Evolutionary conservation across 352 stramenopile genomes (phyloP).

Genomic region (Pythium aphanidermatum): DNA sequence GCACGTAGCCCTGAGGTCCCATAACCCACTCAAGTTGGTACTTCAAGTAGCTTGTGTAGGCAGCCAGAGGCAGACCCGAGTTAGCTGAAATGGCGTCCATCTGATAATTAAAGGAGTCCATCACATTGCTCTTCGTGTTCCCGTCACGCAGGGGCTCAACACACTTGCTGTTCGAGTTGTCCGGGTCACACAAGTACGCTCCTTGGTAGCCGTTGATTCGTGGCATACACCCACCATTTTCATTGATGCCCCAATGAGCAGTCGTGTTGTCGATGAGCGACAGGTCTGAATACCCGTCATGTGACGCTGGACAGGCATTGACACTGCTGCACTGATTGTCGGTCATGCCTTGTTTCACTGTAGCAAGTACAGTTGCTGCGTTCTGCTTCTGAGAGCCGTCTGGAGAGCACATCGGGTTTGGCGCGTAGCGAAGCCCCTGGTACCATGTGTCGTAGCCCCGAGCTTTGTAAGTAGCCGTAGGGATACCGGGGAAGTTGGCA

Average conservation of each 20-base stretch:
- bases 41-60: conserved; percentile 34
- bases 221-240: conserved; percentile 45
- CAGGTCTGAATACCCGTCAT: conserved; percentile 33
- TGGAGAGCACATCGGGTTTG: conserved; percentile 31
- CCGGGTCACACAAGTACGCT: conserved; percentile 39
- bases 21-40: conserved; percentile 60
- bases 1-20: conserved; percentile 38
- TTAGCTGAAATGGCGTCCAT: conserved; percentile 63
- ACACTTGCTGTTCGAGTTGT: conserved; percentile 24
- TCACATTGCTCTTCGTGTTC: not conserved
- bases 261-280: conserved; percentile 26
- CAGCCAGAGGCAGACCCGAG: conserved; percentile 38
- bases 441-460: conserved; percentile 41
- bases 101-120: conserved; percentile 34
- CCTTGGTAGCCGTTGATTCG: conserved; percentile 51
- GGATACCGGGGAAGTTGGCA: conserved; percentile 44
- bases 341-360: conserved; percentile 28
- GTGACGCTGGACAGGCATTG: conserved; percentile 42
- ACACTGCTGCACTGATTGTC: conserved; percentile 37
- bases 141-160: not conserved
- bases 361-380: conserved; percentile 26
- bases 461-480: conserved; percentile 29
- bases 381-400: conserved; percentile 22
- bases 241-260: conserved; percentile 52
- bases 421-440: conserved; percentile 47